phyloP scores from a whole-genome alignment of 441 rosid genomes.

The Arabidopsis lyrata region DNA sequence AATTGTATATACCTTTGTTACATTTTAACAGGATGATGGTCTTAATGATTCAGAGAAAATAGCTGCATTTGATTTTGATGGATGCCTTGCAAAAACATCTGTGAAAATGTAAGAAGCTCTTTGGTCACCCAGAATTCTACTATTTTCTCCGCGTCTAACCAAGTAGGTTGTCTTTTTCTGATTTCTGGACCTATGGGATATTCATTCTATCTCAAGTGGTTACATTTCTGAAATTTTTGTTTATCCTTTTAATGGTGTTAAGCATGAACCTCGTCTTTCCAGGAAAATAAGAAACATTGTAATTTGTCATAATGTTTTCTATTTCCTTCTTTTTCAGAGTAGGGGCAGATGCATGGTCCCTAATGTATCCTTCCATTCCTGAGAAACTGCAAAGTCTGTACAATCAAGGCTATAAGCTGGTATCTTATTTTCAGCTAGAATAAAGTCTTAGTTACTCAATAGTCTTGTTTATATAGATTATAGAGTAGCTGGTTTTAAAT shows the following conservation, averaged over 20 bases:
- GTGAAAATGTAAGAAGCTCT: conserved; percentile 63
- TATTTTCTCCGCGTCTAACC: conserved; percentile 18
- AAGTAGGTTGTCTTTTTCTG: not conserved
- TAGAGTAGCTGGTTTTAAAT: conserved; percentile 18
- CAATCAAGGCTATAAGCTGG: conserved; percentile 91
- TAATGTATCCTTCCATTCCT: conserved; percentile 86
- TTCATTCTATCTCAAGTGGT: not conserved
- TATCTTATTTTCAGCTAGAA: conserved; percentile 37
- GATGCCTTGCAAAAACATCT: conserved; percentile 87
- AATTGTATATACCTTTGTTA: conserved; percentile 9
- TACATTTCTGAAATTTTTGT: not conserved
- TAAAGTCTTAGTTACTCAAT: not conserved
- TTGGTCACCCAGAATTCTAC: conserved; percentile 14
- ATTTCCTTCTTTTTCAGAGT: conserved; percentile 56
- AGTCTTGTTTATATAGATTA: not conserved
- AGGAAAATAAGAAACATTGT: conserved; percentile 1
- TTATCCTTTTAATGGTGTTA: conserved; percentile 12
- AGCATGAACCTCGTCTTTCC: conserved; percentile 1
- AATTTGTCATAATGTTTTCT: conserved; percentile 1
- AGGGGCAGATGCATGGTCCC: conserved; percentile 92
- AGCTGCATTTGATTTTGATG: conserved; percentile 98
- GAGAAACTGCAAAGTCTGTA: conserved; percentile 76
- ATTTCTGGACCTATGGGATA: not conserved
- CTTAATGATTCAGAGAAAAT: conserved; percentile 79
- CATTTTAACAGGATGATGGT: conserved; percentile 73